phyloP scores from a whole-genome alignment of 2,329 filamentous ascomycete genomes.

The Microdochium nivale region DNA sequence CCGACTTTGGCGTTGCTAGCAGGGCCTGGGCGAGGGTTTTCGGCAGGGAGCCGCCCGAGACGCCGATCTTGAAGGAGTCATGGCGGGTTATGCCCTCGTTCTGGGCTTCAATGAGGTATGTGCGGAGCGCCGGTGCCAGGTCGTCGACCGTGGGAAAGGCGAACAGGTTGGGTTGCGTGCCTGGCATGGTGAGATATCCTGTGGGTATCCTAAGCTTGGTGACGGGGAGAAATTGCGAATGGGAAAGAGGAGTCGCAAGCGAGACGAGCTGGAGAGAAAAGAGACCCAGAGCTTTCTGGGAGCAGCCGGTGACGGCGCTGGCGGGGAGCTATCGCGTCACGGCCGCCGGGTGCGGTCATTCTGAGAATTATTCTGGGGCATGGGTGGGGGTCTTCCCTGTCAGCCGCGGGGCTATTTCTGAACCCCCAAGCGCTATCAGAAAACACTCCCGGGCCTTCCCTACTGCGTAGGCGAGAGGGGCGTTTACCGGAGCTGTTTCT shows the following conservation, averaged over 20 bases:
- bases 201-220: background rate
- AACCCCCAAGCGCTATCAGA: background rate
- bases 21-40: slow-evolving; percentile 80
- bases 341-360: background rate
- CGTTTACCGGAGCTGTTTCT: no score
- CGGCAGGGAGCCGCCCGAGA: slow-evolving; percentile 90
- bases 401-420: background rate
- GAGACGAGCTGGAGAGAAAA: background rate
- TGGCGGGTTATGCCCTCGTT: slow-evolving; percentile 73
- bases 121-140: slow-evolving; percentile 69
- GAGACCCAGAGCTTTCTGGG: background rate
- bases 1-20: slow-evolving; percentile 43
- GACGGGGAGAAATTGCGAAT: background rate
- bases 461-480: no score
- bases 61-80: slow-evolving; percentile 77
- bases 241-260: background rate
- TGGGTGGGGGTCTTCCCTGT: background rate
- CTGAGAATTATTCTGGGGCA: background rate
- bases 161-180: slow-evolving; percentile 64
- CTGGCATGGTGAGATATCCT: slow-evolving; percentile 30
- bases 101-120: slow-evolving; percentile 77
- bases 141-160: slow-evolving; percentile 62
- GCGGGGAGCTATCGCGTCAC: background rate
- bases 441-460: background rate
- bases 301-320: background rate